Base-by-base conservation (phyloP, 2,329 filamentous ascomycete genomes). In the Phaeosphaeria sp. region DNA sequence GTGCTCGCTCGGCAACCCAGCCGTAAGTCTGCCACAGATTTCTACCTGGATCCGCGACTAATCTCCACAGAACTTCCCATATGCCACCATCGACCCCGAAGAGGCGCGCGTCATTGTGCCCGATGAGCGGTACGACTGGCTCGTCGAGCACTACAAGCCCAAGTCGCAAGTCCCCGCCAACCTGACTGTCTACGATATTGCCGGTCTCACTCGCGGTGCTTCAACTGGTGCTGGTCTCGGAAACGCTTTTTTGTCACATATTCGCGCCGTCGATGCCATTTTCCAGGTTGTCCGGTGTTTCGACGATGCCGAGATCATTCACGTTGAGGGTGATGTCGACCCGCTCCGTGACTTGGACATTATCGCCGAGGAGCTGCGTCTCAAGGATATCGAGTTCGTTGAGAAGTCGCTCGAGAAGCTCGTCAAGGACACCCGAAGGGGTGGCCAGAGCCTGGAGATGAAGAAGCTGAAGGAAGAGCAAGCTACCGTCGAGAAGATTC, bases 281-380 rank as follows among this genome's bases (percentile, higher is more conserved):
- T 97, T 97, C 85, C 92, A 97, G 80, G 93, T 97, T 45, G 93
- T 97, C 39, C 89, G 93, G 72, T 96, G 91, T 82, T 97, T 99
- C 81, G 96, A 99, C 77, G 95, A 99, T 84, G 95, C 94, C 59
- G 95, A 99, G 82, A 99, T 99, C 74, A 98, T 97, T 72, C 95
- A 99, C 86, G 93, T 99, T 66, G 96, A 99, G 85, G 96, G 95
- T 77, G 95, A 99, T 73, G 96, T 99, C 71, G 91, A 99, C 81
- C 96, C 95, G 33, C 87, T 91, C 60, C 90, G 95, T 76, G 95
- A 99, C 84, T 81, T 99, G 68, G 91, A 92, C 74, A 99, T 99
- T 79, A 98, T 99, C 81, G 92, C 89, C 78, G 93, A 98, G 76
- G 95, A 99, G 83, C 84, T 99, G 75, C 89, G 94, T 63, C 89